Base-by-base conservation (phyloP, 176 grass and related monocot species). In the Guadua angustifolia region DNA sequence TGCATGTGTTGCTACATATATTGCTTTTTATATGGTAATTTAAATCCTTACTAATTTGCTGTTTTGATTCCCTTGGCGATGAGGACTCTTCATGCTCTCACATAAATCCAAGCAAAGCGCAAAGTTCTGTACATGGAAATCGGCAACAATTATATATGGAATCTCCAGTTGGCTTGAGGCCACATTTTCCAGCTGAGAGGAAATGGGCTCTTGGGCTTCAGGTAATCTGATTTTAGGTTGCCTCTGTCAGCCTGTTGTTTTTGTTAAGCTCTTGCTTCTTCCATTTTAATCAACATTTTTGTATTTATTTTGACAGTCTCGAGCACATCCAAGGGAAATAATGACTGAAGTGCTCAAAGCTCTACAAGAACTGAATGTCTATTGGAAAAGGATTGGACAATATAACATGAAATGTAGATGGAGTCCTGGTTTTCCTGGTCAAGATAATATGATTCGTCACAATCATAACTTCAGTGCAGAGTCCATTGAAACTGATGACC, bases 361-460 rank as follows among this genome's bases (percentile, higher is more conserved):
- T 38, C 73, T 97, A 29, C 94, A 90, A 87, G 86, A 92, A 79
- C 65, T 97, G 22, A 92, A 90, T 80, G 92, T 97, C 8, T 94
- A 78, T 51, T 97, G 94, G 94, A 97, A 97, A 81, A 97, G 90
- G 69, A 92, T 94, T 58, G 94, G 94, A 8, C 90, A 94, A 25
- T 97, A 97, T 68, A 97, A 97, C 77, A 94, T 97, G 88, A 97
- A 92, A 83, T 97, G 94, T 52, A 88, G 90, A 79, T 97, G 90
- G 91, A 67, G 55, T 75, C 89, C 88, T 73, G 80, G 88, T 35
- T 86, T 90, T 79, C 49, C 90, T 65, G 42, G 63, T 40, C 84
- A 92, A 22, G 87, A 88, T 11, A 86, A 61, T 67, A 89, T 91
- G 88, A 87, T 78, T 21, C 83, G 84, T 82, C 82, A 49, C 44